Conservation (phyloP, 2,329 filamentous ascomycete genomes). For the Fusarium tanahbumbuense region DNA sequence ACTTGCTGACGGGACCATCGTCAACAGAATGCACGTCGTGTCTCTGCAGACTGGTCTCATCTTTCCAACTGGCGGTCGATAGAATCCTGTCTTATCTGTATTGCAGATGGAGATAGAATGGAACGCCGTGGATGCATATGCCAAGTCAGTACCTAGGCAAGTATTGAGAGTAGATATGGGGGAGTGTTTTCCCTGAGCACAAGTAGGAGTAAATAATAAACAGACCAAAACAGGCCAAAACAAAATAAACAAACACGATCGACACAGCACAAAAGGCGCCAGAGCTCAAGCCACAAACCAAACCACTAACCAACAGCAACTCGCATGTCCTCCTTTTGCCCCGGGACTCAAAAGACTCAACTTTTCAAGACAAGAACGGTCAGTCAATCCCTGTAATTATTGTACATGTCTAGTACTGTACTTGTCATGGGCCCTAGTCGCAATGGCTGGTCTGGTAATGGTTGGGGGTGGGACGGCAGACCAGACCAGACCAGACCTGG, state of each 20-base stretch:
- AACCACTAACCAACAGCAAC: slow-evolving; percentile 8
- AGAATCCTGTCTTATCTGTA: background rate
- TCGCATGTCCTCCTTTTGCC: slow-evolving; percentile 1
- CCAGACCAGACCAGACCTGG: slow-evolving; percentile 8
- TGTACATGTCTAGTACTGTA: background rate
- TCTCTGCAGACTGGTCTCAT: background rate
- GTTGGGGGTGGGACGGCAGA: slow-evolving; percentile 36
- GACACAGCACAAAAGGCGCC: slow-evolving; percentile 13
- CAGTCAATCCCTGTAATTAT: slow-evolving; percentile 5
- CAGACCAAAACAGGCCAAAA: background rate
- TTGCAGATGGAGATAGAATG: background rate
- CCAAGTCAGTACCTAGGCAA: background rate
- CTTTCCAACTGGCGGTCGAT: slow-evolving; percentile 5
- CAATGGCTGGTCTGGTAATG: background rate
- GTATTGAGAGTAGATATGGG: background rate
- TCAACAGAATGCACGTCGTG: background rate
- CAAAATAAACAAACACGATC: slow-evolving; percentile 3
- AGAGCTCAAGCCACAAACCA: slow-evolving; percentile 30
- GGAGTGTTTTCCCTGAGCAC: background rate
- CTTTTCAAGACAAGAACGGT: slow-evolving; percentile 7
- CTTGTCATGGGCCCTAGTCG: slow-evolving; percentile 19
- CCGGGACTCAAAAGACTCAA: slow-evolving; percentile 5
- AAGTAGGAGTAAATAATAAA: background rate
- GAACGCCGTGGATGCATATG: background rate
- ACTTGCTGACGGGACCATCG: background rate